These are phyloP conservation scores for Millerozyma miso DNA, from an alignment of 805 yeast species.

Conservation along the genomic window DNA sequence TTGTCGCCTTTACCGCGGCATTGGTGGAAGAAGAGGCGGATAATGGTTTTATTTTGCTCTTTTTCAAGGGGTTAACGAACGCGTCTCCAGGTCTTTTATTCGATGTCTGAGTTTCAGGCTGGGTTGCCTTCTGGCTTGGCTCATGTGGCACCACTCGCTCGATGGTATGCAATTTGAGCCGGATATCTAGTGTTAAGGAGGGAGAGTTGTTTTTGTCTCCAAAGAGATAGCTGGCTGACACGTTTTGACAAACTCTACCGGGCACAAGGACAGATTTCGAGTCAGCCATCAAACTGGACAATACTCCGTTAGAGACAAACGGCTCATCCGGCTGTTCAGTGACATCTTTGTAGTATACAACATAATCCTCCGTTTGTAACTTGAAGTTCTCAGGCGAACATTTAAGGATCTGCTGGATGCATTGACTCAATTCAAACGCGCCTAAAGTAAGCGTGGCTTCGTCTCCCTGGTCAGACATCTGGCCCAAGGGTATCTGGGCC, in stretches of 20 bases:
- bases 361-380: constrained; percentile 36
- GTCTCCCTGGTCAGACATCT: constrained; percentile 11
- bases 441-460: constrained; percentile 34
- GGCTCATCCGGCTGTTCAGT: constrained; percentile 48
- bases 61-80: constrained; percentile 6
- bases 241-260: constrained; percentile 57
- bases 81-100: constrained; percentile 9
- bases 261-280: constrained; percentile 32
- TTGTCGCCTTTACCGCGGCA: constrained; percentile 36
- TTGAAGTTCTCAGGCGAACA: constrained; percentile 42
- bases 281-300: constrained; percentile 26
- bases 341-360: constrained; percentile 43
- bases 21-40: constrained; percentile 4
- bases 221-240: constrained; percentile 41
- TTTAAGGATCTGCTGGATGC: constrained; percentile 34
- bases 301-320: constrained; percentile 39
- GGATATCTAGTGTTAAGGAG: constrained; percentile 53
- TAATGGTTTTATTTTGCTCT: constrained; percentile 1
- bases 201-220: constrained; percentile 34
- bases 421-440: constrained; percentile 37
- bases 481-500: constrained; percentile 30
- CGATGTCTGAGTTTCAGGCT: constrained; percentile 2
- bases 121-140: not conserved
- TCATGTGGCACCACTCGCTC: constrained; percentile 15
- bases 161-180: constrained; percentile 45